These are phyloP conservation scores for Neurospora discreta DNA, from an alignment of 495 filamentous ascomycete species.

Conservation along the genomic window DNA sequence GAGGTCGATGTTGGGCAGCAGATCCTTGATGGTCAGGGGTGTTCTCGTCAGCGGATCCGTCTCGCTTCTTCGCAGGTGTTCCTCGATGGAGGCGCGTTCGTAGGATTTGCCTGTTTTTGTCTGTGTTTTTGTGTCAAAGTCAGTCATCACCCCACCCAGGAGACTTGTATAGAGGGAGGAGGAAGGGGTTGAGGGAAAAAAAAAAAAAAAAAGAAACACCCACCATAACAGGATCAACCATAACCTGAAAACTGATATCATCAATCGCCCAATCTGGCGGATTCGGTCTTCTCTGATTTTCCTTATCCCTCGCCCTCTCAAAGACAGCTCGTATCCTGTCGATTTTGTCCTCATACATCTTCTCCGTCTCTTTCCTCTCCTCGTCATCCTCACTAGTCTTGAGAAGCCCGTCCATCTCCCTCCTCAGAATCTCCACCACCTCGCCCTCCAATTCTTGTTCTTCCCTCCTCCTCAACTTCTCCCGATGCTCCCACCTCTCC, in stretches of 20 bases:
- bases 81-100: slow-evolving; percentile 75
- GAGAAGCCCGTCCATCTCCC: slow-evolving; percentile 20
- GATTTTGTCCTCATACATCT: slow-evolving; percentile 2
- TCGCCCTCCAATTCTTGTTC: slow-evolving; percentile 44
- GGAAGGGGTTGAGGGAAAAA: background rate
- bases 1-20: slow-evolving; percentile 74
- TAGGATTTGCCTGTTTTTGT: slow-evolving; percentile 84
- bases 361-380: slow-evolving; percentile 2
- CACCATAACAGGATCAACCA: slow-evolving; percentile 84
- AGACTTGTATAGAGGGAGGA: background rate
- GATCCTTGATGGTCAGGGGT: slow-evolving; percentile 55
- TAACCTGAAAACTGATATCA: slow-evolving; percentile 79
- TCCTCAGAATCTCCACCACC: slow-evolving; percentile 31
- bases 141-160: no score
- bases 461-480: slow-evolving; percentile 34
- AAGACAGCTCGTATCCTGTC: slow-evolving; percentile 31
- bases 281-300: slow-evolving; percentile 43
- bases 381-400: slow-evolving; percentile 1
- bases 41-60: slow-evolving; percentile 79
- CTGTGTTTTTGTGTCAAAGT: slow-evolving; percentile 12
- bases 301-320: slow-evolving; percentile 39
- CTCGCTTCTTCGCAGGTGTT: slow-evolving; percentile 65
- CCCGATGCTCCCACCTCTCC: slow-evolving; percentile 51
- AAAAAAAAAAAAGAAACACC: slow-evolving; percentile 11
- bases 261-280: slow-evolving; percentile 86